These are phyloP conservation scores for Vachellia collinsii DNA, from an alignment of 306 rosid species.

Conservation along the genomic window DNA sequence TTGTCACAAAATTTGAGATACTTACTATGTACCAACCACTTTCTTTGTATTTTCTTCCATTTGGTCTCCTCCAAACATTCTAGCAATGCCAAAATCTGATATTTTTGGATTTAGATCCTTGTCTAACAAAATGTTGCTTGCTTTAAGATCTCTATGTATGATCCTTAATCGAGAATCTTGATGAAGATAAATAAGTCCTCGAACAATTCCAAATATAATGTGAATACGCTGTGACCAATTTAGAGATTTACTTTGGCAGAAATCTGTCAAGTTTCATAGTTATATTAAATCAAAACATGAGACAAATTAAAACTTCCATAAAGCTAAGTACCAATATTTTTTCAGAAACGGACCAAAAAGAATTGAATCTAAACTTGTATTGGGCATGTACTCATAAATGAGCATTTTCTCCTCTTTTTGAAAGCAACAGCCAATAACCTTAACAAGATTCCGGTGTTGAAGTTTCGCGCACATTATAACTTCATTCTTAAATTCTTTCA, in stretches of 20 bases:
- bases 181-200: slow-evolving; percentile 45
- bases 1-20: background rate
- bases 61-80: slow-evolving; percentile 34
- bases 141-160: slow-evolving; percentile 45
- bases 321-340: background rate
- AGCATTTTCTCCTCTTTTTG: slow-evolving; percentile 42
- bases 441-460: slow-evolving; percentile 55
- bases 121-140: slow-evolving; percentile 41
- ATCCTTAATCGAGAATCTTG: slow-evolving; percentile 45
- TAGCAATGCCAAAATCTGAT: slow-evolving; percentile 39
- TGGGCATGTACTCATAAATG: slow-evolving; percentile 41
- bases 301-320: background rate
- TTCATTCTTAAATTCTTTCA: slow-evolving; percentile 49
- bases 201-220: slow-evolving; percentile 41
- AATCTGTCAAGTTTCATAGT: slow-evolving; percentile 22
- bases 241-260: background rate
- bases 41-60: slow-evolving; percentile 27
- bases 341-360: slow-evolving; percentile 39
- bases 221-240: slow-evolving; percentile 37
- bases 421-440: slow-evolving; percentile 49
- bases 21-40: slow-evolving; percentile 41
- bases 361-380: slow-evolving; percentile 45
- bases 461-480: slow-evolving; percentile 47
- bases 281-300: slow-evolving; percentile 1
- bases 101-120: slow-evolving; percentile 38